phyloP scores from a whole-genome alignment of 2,329 filamentous ascomycete species.

The Alternaria sp. region DNA sequence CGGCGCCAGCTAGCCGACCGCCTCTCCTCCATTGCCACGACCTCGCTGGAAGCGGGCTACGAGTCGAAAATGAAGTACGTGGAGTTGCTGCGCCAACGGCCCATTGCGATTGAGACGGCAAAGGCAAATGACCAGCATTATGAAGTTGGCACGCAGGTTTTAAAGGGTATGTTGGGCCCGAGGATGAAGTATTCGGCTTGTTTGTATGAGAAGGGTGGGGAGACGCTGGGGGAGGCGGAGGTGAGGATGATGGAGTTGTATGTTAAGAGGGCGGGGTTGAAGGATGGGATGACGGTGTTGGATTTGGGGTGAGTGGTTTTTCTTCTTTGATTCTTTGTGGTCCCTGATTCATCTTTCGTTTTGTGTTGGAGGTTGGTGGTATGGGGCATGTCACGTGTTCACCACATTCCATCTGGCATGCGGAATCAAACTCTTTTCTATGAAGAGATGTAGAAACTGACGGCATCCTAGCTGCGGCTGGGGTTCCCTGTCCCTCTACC shows the following conservation, averaged over 20 bases:
- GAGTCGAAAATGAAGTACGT: slow-evolving; percentile 71
- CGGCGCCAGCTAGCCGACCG: slow-evolving; percentile 71
- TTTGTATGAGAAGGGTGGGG: slow-evolving; percentile 65
- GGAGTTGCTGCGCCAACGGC: slow-evolving; percentile 63
- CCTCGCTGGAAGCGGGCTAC: slow-evolving; percentile 62
- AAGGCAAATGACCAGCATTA: slow-evolving; percentile 75
- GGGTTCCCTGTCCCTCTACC: slow-evolving; percentile 71
- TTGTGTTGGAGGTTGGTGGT: neutral
- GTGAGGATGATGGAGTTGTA: slow-evolving; percentile 71
- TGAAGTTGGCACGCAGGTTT: slow-evolving; percentile 72
- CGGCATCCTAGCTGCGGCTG: slow-evolving; percentile 69
- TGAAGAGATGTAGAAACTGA: no score
- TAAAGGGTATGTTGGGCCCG: slow-evolving; percentile 68
- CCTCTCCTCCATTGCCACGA: slow-evolving; percentile 62
- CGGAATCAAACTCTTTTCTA: no score
- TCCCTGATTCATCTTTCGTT: neutral
- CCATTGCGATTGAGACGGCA: slow-evolving; percentile 73
- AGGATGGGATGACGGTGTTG: slow-evolving; percentile 68
- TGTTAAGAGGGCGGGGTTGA: slow-evolving; percentile 66
- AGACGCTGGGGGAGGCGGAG: slow-evolving; percentile 71
- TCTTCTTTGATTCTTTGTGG: slow-evolving; percentile 10
- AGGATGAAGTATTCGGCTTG: slow-evolving; percentile 78
- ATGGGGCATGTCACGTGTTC: neutral
- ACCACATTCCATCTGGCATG: neutral
- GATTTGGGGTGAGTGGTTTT: slow-evolving; percentile 63